Percentiles rank a stretch among this genome's conserved stretches.
phyloP scores from a whole-genome alignment of 768 basidiomycete genomes.

The Rossbeevera mucosa region DNA sequence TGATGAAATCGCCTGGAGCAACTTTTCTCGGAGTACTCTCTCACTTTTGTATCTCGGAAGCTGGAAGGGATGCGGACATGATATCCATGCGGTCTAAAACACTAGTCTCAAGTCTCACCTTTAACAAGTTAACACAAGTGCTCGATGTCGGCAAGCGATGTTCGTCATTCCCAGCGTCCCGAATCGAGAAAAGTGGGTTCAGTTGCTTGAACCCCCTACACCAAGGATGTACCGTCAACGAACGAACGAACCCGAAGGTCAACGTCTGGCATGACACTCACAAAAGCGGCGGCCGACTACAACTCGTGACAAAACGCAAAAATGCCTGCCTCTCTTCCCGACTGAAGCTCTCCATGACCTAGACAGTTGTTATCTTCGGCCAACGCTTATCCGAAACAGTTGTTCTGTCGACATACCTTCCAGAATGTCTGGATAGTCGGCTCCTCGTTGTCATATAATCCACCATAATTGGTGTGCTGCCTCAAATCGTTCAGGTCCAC shows the following conservation, averaged over 20 bases:
- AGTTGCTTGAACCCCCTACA: conserved; percentile 80
- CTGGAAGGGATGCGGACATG: conserved; percentile 36
- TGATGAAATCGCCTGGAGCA: conserved; percentile 81
- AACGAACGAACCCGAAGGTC: neutral
- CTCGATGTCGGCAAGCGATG: conserved; percentile 69
- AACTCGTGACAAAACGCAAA: conserved; percentile 90
- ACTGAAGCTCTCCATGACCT: conserved; percentile 77
- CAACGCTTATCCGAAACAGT: neutral
- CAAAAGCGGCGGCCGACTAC: conserved; percentile 84
- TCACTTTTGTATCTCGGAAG: conserved; percentile 69
- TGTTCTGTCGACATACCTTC: conserved; percentile 47
- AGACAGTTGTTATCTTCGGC: neutral
- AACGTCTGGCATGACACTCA: conserved; percentile 34
- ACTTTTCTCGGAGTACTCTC: conserved; percentile 61
- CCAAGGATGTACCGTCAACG: neutral
- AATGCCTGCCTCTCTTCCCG: conserved; percentile 76
- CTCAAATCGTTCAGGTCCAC: conserved; percentile 82
- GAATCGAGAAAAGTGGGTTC: conserved; percentile 82
- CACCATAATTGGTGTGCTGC: conserved; percentile 76
- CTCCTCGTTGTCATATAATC: conserved; percentile 67
- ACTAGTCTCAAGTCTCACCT: neutral
- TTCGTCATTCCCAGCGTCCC: conserved; percentile 73
- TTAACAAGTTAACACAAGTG: conserved; percentile 71
- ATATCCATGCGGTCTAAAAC: neutral
- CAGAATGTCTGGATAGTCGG: conserved; percentile 77